Base-by-base conservation (phyloP, 805 yeast species). In the Yamadazyma phyllophila region DNA sequence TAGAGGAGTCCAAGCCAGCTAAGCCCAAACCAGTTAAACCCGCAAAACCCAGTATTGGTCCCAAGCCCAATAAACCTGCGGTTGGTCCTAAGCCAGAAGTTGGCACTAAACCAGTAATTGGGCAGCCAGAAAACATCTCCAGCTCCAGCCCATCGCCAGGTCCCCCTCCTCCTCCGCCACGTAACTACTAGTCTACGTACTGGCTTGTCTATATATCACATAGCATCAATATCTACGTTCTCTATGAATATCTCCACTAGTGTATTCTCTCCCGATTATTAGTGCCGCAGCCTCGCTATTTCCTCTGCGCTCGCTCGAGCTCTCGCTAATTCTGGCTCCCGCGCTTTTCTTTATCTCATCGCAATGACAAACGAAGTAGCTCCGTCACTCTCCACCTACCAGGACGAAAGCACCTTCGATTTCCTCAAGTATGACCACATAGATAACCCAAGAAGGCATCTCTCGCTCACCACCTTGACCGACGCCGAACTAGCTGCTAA, bases 331-430 rank as follows among this genome's bases (percentile, higher is more conserved):
- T 20, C 24, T 20, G 24, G 24, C 24, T 3, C 24, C 24, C 24
- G 24, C 24, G 24, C 24, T 20, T 20, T 20, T 20, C 24, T 20
- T 20, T 12, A 32, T 40, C 41, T 37, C 41, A 40, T 40, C 43
- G 31, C 43, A 27, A 54, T 50, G 55, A 47, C 57, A 15, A 39
- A 40, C 17, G 47, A 42, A 27, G 62, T 54, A 9, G 88, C 95
- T 0, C 94, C 96, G 0, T 81, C 81, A 1, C 67, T 90, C 4
- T 86, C 96, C 0, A 82, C 95, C 0, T 75, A 78, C 27, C 89
- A 88, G 51, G 86, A 82, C 48, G 89, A 82, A 29, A 64, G 65
- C 0, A 66, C 74, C 1, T 84, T 82, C 46, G 52, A 63, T 26
- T 51, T 45, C 36, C 39, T 42, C 15, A 16, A 40, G 43, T 44